Base-by-base conservation (phyloP, 1,284 basidiomycete genomes). In the Puccinia horiana region DNA sequence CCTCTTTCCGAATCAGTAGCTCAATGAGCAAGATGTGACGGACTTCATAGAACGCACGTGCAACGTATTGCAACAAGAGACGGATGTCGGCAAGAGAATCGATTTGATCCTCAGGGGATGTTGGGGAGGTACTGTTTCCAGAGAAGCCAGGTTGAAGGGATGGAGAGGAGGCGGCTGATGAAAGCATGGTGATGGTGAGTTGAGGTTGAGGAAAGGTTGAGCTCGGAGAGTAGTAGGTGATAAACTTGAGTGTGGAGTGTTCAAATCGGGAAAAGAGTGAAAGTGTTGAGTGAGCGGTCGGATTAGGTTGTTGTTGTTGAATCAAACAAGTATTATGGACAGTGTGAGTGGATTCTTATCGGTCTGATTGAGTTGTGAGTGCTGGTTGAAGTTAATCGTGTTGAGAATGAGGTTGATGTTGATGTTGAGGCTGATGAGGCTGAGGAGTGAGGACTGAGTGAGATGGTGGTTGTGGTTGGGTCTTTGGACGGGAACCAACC, bases 21-120 rank as follows among this genome's bases (percentile, higher is more conserved):
- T 98, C 95, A 89, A 98, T 89, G 81, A 98, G 91, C 83, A 98
- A 93, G 84, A 93, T 93, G 87, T 91, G 95, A 85, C 93, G 93
- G 83, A 93, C 90, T 87, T 98, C 95, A 89, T 98, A 99, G 88
- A 99, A 98, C 49, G 93, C 92, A 85, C 96, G 91, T 44, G 92
- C 92, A 85, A 98, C 94, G 88, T 94, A 92, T 87, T 97, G 95
- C 83, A 96, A 93, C 84, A 99, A 49, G 37, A 76, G 72, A 44
- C 73, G 72, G 65, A 82, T 23, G 58, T 82, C 81, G 47, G 61
- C 73, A 42, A 82, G 81, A 69, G 72, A 32, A 52, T 82, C 81
- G 3, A 47, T 2, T 44, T 75, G 54, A 20, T 81, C 72, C 26
- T 81, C 79, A 5, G 79, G 56, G 37, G 69, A 63, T 0, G 26